These are phyloP conservation scores for Citrus sinensis DNA, from an alignment of 345 rosid genomes.

Conservation along the genomic window DVS_A1.0 CM039162.1:29931001-29931500, in stretches of 20 bases:
- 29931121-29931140: too few relatives aligned
- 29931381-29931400: background rate
- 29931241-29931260: background rate
- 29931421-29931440: background rate
- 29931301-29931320: background rate
- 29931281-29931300: background rate
- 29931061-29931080: background rate
- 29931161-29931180: too few relatives aligned
- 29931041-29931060: background rate
- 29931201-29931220: too few relatives aligned
- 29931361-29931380: background rate
- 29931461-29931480: conserved; percentile 12
- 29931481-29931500: background rate
- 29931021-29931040: background rate
- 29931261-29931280: background rate
- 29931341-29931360: background rate
- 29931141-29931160: too few relatives aligned
- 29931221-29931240: background rate
- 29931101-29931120: too few relatives aligned
- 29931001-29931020: background rate
- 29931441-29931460: conserved; percentile 8
- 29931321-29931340: background rate
- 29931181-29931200: too few relatives aligned
- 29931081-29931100: too few relatives aligned
- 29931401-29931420: background rate